These are phyloP conservation scores for Austroboletus niveus DNA, from an alignment of 1,284 basidiomycete genomes.

Conservation along the genomic window DNA sequence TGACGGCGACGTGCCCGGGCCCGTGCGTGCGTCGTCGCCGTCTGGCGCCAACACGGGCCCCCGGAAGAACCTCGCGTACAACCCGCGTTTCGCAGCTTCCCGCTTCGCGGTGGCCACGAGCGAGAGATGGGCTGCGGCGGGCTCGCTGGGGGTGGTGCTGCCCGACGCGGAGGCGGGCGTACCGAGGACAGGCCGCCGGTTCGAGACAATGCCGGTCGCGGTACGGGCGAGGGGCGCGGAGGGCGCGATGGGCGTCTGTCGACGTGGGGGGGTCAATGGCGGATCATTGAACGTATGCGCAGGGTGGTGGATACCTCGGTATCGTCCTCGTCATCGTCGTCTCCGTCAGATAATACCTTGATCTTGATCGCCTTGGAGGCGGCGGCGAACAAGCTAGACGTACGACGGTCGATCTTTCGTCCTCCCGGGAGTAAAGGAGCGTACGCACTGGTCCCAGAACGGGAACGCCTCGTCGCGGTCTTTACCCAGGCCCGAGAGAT, in stretches of 20 bases:
- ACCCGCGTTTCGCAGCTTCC: constrained; percentile 68
- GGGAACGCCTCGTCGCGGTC: constrained; percentile 91
- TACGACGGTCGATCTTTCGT: too few relatives aligned
- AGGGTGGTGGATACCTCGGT: constrained; percentile 8
- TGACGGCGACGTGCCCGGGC: too few relatives aligned
- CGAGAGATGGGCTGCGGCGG: constrained; percentile 36
- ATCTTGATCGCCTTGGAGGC: constrained; percentile 78
- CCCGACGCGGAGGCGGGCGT: constrained; percentile 55
- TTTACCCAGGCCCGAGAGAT: constrained; percentile 79
- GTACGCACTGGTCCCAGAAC: constrained; percentile 92
- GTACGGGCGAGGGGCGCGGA: constrained; percentile 52
- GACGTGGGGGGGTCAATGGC: too few relatives aligned
- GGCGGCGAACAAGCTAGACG: constrained; percentile 66
- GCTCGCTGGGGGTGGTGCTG: constrained; percentile 32
- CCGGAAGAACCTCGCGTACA: constrained; percentile 82
- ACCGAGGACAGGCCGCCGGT: constrained; percentile 56
- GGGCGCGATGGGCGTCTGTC: not conserved
- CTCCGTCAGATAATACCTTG: constrained; percentile 45
- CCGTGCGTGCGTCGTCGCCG: not conserved
- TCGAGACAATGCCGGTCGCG: constrained; percentile 74
- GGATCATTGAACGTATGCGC: too few relatives aligned
- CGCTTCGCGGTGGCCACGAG: constrained; percentile 69
- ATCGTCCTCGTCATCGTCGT: constrained; percentile 48
- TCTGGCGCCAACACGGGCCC: constrained; percentile 64
- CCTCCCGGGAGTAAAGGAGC: not conserved